Evolutionary conservation across 768 basidiomycete species (phyloP), one percentile per base, ranked within the genome.

Genomic region (Collybiopsis confluens): DNA sequence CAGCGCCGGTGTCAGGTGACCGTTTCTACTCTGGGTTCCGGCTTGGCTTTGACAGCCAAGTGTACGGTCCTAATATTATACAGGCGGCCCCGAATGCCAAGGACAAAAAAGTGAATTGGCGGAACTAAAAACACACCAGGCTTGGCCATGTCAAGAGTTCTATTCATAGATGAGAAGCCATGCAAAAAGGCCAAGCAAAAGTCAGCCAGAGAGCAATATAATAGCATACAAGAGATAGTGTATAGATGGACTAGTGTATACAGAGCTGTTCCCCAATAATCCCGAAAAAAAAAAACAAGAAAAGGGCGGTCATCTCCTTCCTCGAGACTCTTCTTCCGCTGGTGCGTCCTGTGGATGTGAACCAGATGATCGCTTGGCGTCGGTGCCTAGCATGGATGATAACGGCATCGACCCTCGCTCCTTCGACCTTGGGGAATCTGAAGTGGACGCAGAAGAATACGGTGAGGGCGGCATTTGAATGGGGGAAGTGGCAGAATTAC

Each of bases 331-430:
- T 33, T 30, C 45, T 2, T 46, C 28, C 4, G 28, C 45, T 30
- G 45, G 30, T 11, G 13, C 30, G 28, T 5, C 15, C 47, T 48
- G n/a, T n/a, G 46, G 37, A 20, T 11, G 5, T 21, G 30, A 33
- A 21, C 33, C 11, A 16, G 33, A 35, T 13, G 10, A 5, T 15
- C 30, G 46, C 20, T 21, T 28, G 13, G 18, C 26, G 20, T 48
- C 23, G 10, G 30, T 15, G 13, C 47, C 16, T 20, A 90, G 75
- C 27, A 92, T 69, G 1, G 87, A 87, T 24, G 85, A 88, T 60
- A 92, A 90, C 41, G 86, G 83, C 89, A 91, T 91, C 35, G 85
- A 84, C 15, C 80, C 81, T 53, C 84, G 75, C 51, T 86, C 83
- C 50, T 33, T 52, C 18, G 26, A 28, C 45, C 84, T 79, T 41